Percentiles rank a stretch among this genome's conserved stretches.
These are phyloP conservation scores for Pestalotiopsis sp. DNA, from an alignment of 2,329 filamentous ascomycete genomes.

Conservation along the genomic window DNA sequence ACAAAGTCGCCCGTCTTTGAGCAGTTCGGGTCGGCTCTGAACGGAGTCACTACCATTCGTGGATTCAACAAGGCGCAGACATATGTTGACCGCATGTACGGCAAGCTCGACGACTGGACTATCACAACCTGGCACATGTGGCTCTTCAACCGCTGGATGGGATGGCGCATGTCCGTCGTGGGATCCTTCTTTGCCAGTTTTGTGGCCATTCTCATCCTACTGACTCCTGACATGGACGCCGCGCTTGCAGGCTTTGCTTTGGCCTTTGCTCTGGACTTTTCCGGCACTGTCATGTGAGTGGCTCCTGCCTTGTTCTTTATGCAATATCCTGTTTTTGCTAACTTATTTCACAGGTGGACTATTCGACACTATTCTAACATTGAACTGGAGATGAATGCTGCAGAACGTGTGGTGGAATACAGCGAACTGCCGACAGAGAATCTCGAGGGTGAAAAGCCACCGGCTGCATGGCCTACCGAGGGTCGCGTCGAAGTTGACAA, in stretches of 20 bases:
- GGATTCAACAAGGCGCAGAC: conserved; percentile 70
- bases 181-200: conserved; percentile 70
- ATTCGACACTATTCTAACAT: conserved; percentile 71
- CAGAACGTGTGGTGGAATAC: conserved; percentile 78
- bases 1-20: conserved; percentile 81
- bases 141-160: conserved; percentile 79
- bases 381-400: conserved; percentile 79
- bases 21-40: conserved; percentile 73
- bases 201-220: conserved; percentile 67
- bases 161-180: conserved; percentile 70
- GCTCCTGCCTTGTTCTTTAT: background rate
- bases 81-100: conserved; percentile 73
- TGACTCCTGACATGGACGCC: conserved; percentile 64
- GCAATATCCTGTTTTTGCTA: background rate
- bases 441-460: conserved; percentile 61
- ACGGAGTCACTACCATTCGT: conserved; percentile 75
- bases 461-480: conserved; percentile 75
- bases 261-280: conserved; percentile 73
- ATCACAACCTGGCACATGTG: conserved; percentile 69
- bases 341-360: conserved; percentile 36
- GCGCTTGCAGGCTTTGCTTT: conserved; percentile 77
- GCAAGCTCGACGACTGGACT: conserved; percentile 69
- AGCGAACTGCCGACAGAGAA: conserved; percentile 69
- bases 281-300: conserved; percentile 54
- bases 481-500: conserved; percentile 75